Evolutionary conservation across 2,329 filamentous ascomycete genomes (phyloP).

Genomic region (Coniochaeta sp.): DNA sequence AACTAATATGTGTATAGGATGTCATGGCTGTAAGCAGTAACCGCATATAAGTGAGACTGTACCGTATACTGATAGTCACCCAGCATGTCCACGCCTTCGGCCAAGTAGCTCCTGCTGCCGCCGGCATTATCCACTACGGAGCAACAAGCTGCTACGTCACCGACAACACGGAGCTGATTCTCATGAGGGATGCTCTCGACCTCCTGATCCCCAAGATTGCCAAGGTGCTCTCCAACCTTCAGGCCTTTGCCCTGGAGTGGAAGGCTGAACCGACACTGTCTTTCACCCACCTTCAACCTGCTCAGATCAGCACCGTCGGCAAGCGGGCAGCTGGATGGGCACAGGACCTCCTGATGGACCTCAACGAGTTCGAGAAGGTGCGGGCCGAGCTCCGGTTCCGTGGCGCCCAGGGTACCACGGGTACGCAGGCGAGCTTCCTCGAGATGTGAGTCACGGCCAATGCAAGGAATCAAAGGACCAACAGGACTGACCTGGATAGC

Average conservation of each 20-base stretch:
- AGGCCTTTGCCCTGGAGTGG: constrained; percentile 64
- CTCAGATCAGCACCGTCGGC: constrained; percentile 58
- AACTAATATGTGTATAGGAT: constrained; percentile 22
- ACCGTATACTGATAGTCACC: constrained; percentile 15
- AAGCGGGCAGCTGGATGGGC: constrained; percentile 67
- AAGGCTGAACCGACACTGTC: constrained; percentile 64
- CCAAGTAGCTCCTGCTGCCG: constrained; percentile 64
- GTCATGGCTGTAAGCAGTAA: constrained; percentile 48
- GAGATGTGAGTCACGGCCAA: too few species aligned
- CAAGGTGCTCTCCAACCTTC: constrained; percentile 69
- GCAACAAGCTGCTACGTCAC: constrained; percentile 51
- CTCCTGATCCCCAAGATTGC: constrained; percentile 71
- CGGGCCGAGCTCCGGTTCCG: constrained; percentile 67
- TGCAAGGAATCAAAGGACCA: too few species aligned
- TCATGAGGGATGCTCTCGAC: constrained; percentile 59
- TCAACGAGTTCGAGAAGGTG: constrained; percentile 65
- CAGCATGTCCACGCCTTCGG: constrained; percentile 69
- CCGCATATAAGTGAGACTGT: background rate
- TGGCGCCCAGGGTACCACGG: constrained; percentile 61
- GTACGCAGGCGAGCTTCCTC: constrained; percentile 73
- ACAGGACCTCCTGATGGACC: constrained; percentile 60
- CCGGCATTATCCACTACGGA: constrained; percentile 78
- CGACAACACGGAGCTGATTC: constrained; percentile 72
- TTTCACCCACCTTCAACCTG: constrained; percentile 68
- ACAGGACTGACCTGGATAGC: too few species aligned